phyloP scores from a whole-genome alignment of 345 rosid genomes.

The Citrus unshiu region DNA sequence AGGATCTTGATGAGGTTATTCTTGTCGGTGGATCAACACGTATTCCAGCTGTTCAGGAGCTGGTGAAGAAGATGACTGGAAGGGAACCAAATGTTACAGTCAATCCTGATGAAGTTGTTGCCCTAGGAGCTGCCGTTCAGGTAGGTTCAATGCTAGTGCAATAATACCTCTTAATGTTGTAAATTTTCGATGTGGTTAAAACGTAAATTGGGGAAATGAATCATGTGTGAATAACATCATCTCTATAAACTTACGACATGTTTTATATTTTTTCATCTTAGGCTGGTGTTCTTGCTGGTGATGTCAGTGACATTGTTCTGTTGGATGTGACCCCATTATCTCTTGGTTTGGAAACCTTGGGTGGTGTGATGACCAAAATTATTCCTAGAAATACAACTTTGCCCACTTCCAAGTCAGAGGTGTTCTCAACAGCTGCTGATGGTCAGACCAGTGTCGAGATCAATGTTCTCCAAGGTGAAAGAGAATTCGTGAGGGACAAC shows the following conservation, averaged over 20 bases:
- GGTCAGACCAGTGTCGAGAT: conserved; percentile 99
- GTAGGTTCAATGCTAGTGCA: conserved; percentile 21
- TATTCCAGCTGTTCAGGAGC: conserved; percentile 93
- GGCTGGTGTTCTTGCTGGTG: conserved; percentile 98
- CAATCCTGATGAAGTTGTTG: conserved; percentile 98
- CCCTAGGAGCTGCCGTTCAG: conserved; percentile 99
- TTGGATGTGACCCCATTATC: conserved; percentile 89
- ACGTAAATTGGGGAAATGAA: background rate
- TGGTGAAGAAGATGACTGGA: conserved; percentile 85
- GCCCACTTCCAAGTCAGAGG: conserved; percentile 98
- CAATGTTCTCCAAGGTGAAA: conserved; percentile 94
- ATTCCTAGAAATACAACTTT: conserved; percentile 91
- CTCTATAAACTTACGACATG: no score
- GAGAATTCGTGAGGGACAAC: conserved; percentile 96
- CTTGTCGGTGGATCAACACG: conserved; percentile 99
- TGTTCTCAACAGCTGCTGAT: conserved; percentile 97
- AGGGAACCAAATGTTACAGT: conserved; percentile 96
- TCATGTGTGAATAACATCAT: no score
- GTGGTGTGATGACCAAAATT: conserved; percentile 98
- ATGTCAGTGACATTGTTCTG: conserved; percentile 93
- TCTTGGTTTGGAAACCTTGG: conserved; percentile 89
- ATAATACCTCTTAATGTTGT: background rate
- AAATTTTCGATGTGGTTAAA: background rate
- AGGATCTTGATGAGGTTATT: conserved; percentile 89
- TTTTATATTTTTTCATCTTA: conserved; percentile 7